These are phyloP conservation scores for Bretziella fagacearum DNA, from an alignment of 2,329 filamentous ascomycete species.

Conservation along the genomic window DNA sequence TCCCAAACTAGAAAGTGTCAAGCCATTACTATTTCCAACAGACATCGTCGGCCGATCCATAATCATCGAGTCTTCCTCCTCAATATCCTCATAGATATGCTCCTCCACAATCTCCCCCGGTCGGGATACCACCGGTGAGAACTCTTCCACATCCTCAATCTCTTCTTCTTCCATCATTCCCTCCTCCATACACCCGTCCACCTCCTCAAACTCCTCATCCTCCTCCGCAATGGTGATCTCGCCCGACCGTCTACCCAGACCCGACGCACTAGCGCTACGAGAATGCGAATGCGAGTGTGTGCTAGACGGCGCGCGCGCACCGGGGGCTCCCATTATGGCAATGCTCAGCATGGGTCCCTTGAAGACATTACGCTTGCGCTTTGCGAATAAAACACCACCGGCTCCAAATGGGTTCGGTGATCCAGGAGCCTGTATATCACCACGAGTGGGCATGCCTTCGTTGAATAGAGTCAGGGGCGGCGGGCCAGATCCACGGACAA, in stretches of 20 bases:
- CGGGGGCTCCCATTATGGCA: slow-evolving; percentile 10
- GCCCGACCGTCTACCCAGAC: slow-evolving; percentile 48
- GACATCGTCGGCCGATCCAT: slow-evolving; percentile 10
- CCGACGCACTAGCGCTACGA: slow-evolving; percentile 45
- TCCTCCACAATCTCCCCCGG: slow-evolving; percentile 12
- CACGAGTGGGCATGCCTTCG: slow-evolving; percentile 34
- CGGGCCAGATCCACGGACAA: slow-evolving; percentile 48
- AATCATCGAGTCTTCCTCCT: slow-evolving; percentile 9
- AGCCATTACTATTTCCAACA: background rate
- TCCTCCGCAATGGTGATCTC: slow-evolving; percentile 59
- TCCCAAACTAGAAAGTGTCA: slow-evolving; percentile 6
- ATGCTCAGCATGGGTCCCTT: slow-evolving; percentile 58
- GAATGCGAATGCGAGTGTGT: slow-evolving; percentile 29
- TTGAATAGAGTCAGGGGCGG: slow-evolving; percentile 38
- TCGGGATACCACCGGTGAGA: slow-evolving; percentile 9
- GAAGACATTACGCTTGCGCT: slow-evolving; percentile 64
- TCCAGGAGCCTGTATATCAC: slow-evolving; percentile 27
- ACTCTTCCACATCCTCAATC: slow-evolving; percentile 27
- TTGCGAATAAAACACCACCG: slow-evolving; percentile 57
- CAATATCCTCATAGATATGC: slow-evolving; percentile 17
- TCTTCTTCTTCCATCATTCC: slow-evolving; percentile 28
- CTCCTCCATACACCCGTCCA: slow-evolving; percentile 47
- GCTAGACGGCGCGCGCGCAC: slow-evolving; percentile 20
- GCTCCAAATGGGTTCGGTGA: slow-evolving; percentile 40
- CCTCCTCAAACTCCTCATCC: slow-evolving; percentile 31